A percentile compares a stretch with the other conserved stretches of the same genome.
phyloP scores from a whole-genome alignment of 1,284 basidiomycete genomes.

The Naganishia sp. region DNA sequence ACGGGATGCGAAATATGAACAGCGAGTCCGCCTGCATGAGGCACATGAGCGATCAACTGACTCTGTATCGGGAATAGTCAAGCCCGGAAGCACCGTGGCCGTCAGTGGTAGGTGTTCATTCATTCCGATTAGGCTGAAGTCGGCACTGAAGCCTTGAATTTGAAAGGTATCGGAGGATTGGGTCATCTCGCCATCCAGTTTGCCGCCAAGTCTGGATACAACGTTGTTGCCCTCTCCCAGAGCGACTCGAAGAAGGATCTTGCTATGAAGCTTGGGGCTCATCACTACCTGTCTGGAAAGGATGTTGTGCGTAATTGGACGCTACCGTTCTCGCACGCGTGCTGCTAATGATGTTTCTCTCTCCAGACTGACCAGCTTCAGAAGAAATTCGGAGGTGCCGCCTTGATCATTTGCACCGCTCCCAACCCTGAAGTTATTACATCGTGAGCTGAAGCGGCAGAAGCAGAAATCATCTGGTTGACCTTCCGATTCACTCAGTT shows the following conservation, averaged over 20 bases:
- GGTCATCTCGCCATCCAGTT: conserved; percentile 46
- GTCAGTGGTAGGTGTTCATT: conserved; percentile 39
- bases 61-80: neutral
- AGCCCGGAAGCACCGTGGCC: conserved; percentile 22
- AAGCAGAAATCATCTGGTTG: neutral
- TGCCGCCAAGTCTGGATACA: conserved; percentile 47
- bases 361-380: conserved; percentile 39
- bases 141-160: conserved; percentile 60
- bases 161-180: conserved; percentile 66
- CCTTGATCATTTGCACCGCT: conserved; percentile 46
- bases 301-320: neutral
- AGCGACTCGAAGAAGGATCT: conserved; percentile 46
- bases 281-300: conserved; percentile 46
- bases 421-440: conserved; percentile 46
- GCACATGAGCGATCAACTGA: neutral
- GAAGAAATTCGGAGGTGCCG: conserved; percentile 54
- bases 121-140: conserved; percentile 64
- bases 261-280: conserved; percentile 52
- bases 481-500: conserved; percentile 28
- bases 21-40: neutral
- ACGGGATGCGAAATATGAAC: conserved; percentile 45
- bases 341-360: no score
- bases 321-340: no score
- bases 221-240: conserved; percentile 51
- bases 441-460: conserved; percentile 1